Evolutionary conservation across 306 rosid species (phyloP).

Genomic region (Corylus americana): DNA sequence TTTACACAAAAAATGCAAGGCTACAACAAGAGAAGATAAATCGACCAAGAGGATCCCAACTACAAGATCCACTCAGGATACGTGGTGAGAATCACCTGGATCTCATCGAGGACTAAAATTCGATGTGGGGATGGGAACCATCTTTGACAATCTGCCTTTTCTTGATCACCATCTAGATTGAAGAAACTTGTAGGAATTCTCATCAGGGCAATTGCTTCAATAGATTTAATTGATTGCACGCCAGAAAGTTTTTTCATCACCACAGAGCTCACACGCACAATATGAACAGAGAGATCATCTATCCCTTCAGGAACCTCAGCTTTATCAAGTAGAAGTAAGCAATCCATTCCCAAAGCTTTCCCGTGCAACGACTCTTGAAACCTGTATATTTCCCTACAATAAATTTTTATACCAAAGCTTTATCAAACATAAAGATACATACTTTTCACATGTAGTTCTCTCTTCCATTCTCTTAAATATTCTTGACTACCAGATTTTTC

Average conservation of each 20-base stretch:
- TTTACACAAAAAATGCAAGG: neutral
- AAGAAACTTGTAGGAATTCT: constrained; percentile 63
- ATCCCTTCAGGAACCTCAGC: constrained; percentile 61
- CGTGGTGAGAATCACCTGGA: constrained; percentile 61
- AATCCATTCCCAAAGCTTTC: constrained; percentile 53
- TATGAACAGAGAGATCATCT: constrained; percentile 41
- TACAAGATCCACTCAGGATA: constrained; percentile 7
- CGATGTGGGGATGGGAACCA: constrained; percentile 69
- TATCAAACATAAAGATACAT: constrained; percentile 9
- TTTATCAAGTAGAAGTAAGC: constrained; percentile 69
- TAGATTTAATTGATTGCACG: constrained; percentile 68
- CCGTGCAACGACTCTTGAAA: constrained; percentile 61
- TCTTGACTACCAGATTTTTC: neutral
- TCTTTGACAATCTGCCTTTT: constrained; percentile 34
- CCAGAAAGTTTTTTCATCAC: constrained; percentile 85
- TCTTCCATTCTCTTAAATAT: neutral
- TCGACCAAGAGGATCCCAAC: neutral
- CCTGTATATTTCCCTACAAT: constrained; percentile 74
- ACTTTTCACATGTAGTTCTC: constrained; percentile 10
- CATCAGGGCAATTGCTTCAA: constrained; percentile 79
- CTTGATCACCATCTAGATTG: constrained; percentile 40
- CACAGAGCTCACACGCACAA: constrained; percentile 59
- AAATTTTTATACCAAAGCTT: constrained; percentile 12
- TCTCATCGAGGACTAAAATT: constrained; percentile 81
- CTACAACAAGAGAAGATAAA: constrained; percentile 16